Percentiles rank a stretch among this genome's conserved stretches.
Evolutionary conservation across 1,284 basidiomycete genomes (phyloP).

Genomic region (Cryptococcus sp.): DNA sequence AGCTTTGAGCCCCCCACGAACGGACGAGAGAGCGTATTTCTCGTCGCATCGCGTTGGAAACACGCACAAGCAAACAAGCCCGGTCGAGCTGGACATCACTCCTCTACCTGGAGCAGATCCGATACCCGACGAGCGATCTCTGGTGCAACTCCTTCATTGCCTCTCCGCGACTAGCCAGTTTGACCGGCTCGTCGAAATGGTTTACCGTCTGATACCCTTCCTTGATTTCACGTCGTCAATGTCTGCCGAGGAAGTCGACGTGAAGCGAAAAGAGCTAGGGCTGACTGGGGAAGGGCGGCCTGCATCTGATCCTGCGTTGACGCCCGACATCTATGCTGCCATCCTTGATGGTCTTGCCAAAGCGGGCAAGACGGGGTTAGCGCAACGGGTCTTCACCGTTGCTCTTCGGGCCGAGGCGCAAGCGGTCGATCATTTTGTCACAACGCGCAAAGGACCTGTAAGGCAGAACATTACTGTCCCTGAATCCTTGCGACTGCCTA

Average conservation of each 20-base stretch:
- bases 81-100: not conserved
- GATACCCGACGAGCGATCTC: slow-evolving; percentile 24
- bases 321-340: slow-evolving; percentile 25
- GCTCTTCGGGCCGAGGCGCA: slow-evolving; percentile 23
- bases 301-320: slow-evolving; percentile 12
- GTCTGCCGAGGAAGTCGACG: not conserved
- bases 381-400: slow-evolving; percentile 37
- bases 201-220: slow-evolving; percentile 39
- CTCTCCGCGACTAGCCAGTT: slow-evolving; percentile 35
- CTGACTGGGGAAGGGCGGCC: slow-evolving; percentile 15
- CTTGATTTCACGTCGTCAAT: slow-evolving; percentile 18
- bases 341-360: slow-evolving; percentile 34
- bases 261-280: slow-evolving; percentile 3
- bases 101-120: not conserved
- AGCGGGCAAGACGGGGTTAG: slow-evolving; percentile 33
- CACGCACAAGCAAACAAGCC: not conserved
- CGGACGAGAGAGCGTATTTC: not conserved
- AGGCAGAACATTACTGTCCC: slow-evolving; percentile 3
- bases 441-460: not conserved
- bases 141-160: slow-evolving; percentile 30
- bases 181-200: slow-evolving; percentile 25
- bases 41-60: not conserved
- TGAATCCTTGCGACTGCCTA: slow-evolving; percentile 17
- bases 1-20: not conserved
- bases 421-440: slow-evolving; percentile 1